Evolutionary conservation across 257 asterid species (phyloP).

Genomic region (Marsdenia floribunda): DNA sequence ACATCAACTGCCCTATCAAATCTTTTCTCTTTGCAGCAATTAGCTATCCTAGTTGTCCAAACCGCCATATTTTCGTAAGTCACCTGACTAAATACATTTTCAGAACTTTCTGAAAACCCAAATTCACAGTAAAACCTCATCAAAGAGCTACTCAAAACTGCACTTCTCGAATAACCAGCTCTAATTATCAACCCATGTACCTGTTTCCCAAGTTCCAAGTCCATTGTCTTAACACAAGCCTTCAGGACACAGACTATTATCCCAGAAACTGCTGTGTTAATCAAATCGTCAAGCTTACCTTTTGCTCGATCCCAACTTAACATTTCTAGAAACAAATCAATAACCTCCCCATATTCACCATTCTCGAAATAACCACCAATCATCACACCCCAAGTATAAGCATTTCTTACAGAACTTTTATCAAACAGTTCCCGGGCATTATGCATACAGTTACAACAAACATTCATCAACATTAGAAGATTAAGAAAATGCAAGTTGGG

Average conservation of each 20-base stretch:
- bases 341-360: constrained; percentile 31
- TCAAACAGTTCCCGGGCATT: constrained; percentile 60
- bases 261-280: constrained; percentile 40
- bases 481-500: constrained; percentile 33
- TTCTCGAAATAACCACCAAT: constrained; percentile 55
- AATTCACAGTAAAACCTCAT: constrained; percentile 61
- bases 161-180: constrained; percentile 40
- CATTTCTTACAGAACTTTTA: constrained; percentile 45
- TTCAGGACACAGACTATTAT: constrained; percentile 53
- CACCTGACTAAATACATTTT: constrained; percentile 37
- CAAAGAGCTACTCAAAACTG: constrained; percentile 53
- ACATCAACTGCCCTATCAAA: constrained; percentile 35
- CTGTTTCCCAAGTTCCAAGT: constrained; percentile 59
- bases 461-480: constrained; percentile 48
- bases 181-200: constrained; percentile 64
- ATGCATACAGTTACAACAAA: constrained; percentile 27
- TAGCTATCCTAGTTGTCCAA: constrained; percentile 64
- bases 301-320: constrained; percentile 20
- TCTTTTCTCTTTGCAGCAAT: constrained; percentile 34
- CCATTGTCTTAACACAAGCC: constrained; percentile 41
- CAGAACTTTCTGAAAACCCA: constrained; percentile 39
- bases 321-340: constrained; percentile 46
- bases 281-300: constrained; percentile 21
- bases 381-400: constrained; percentile 58
- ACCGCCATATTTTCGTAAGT: constrained; percentile 35